A percentile compares a stretch with the other conserved stretches of the same genome.
Conservation (phyloP, 2,329 filamentous ascomycete species). For the Aspergillus sp. region DNA sequence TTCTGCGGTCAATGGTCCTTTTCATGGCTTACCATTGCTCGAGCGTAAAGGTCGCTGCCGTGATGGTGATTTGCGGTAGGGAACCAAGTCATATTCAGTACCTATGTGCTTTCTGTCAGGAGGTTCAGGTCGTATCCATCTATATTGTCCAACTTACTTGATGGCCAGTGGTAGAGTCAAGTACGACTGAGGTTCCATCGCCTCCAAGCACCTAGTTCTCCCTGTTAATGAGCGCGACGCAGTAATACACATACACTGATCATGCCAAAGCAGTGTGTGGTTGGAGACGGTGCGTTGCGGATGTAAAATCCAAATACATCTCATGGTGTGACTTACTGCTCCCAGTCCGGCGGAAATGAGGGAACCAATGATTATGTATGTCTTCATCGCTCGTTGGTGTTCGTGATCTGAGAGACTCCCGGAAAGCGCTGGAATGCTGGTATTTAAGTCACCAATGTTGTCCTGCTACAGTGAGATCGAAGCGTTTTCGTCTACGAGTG, state of each 20-base stretch:
- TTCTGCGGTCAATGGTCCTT: neutral
- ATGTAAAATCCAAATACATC: neutral
- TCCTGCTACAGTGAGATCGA: neutral
- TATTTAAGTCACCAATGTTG: neutral
- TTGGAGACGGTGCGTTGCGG: neutral
- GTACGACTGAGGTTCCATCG: neutral
- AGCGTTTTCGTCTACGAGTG: neutral
- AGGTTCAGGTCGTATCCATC: neutral
- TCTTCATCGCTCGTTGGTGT: neutral
- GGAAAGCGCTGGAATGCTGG: neutral
- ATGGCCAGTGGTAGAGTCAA: neutral
- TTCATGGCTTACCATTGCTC: slow-evolving; percentile 1
- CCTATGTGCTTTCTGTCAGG: neutral
- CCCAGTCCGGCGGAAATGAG: neutral
- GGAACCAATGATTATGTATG: neutral
- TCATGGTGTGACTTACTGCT: neutral
- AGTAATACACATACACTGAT: neutral
- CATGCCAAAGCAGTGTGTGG: neutral
- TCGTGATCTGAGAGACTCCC: neutral
- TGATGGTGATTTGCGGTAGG: neutral
- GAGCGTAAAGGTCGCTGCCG: neutral
- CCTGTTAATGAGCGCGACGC: neutral
- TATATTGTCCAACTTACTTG: neutral
- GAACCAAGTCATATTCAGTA: neutral
- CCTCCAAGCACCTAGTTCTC: neutral